Conservation (phyloP, 2,329 filamentous ascomycete genomes). For the Monosporascus sp. region DNA sequence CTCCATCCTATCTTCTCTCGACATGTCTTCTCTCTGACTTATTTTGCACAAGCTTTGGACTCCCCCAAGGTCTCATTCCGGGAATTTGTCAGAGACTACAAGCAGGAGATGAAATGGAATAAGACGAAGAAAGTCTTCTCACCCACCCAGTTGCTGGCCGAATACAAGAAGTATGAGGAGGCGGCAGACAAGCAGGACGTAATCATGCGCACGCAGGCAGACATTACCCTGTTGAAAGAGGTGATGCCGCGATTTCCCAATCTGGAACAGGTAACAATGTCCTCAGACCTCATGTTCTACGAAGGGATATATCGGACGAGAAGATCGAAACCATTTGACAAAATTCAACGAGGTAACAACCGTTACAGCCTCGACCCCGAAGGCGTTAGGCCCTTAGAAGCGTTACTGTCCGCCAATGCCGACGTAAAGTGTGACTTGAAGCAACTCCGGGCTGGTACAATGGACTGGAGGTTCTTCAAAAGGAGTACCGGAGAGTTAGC, state of each 20-base stretch:
- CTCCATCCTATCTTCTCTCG: conserved; percentile 17
- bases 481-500: conserved; percentile 8
- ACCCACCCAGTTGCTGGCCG: conserved; percentile 4
- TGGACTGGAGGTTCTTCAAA: conserved; percentile 23
- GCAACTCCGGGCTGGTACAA: conserved; percentile 11
- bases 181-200: conserved; percentile 11
- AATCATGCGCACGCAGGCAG: conserved; percentile 8
- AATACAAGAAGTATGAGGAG: conserved; percentile 16
- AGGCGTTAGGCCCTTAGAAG: conserved; percentile 17
- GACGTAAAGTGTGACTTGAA: conserved; percentile 10
- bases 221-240: conserved; percentile 13
- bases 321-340: conserved; percentile 9
- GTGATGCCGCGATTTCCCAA: conserved; percentile 18
- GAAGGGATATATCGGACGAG: neutral
- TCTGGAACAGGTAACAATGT: conserved; percentile 17
- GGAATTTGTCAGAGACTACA: conserved; percentile 10
- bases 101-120: conserved; percentile 7
- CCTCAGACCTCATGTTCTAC: conserved; percentile 9
- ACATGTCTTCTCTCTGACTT: conserved; percentile 21
- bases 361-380: conserved; percentile 7
- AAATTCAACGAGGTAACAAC: conserved; percentile 1
- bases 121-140: conserved; percentile 3
- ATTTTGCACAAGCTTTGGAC: conserved; percentile 15
- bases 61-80: conserved; percentile 8
- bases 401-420: conserved; percentile 18